These are phyloP conservation scores for Dendrobium chrysotoxum DNA, from an alignment of 106 monocot genomes.

Conservation along the genomic window DNA sequence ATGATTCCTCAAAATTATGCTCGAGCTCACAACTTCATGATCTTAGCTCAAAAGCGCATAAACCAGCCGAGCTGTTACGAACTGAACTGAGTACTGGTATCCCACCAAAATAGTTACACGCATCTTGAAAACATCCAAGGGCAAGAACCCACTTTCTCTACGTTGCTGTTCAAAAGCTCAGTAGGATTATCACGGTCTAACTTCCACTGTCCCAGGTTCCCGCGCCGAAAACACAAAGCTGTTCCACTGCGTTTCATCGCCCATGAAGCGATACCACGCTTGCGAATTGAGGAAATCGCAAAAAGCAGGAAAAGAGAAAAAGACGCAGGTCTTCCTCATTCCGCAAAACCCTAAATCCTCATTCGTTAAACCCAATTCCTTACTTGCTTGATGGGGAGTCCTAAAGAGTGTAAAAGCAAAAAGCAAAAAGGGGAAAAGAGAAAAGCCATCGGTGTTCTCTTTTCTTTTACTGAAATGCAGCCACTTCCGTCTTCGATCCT, in stretches of 20 bases:
- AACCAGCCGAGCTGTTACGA: no score
- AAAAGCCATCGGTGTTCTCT: slow-evolving; percentile 4
- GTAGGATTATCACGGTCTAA: no score
- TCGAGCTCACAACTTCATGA: no score
- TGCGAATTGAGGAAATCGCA: background rate
- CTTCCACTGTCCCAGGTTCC: background rate
- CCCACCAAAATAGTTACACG: no score
- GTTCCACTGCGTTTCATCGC: background rate
- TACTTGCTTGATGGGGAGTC: slow-evolving; percentile 6
- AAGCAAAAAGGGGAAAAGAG: slow-evolving; percentile 5
- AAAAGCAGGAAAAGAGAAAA: background rate
- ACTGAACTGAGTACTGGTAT: no score
- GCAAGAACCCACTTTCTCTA: no score
- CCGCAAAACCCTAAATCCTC: background rate
- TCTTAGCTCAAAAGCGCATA: no score
- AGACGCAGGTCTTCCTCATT: background rate
- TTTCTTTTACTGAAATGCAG: slow-evolving; percentile 2
- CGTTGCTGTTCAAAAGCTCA: no score
- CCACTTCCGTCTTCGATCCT: background rate
- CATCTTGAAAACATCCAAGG: no score
- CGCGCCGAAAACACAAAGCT: background rate
- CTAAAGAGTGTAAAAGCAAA: slow-evolving; percentile 7
- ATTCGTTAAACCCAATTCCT: slow-evolving; percentile 8
- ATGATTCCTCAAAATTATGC: no score
- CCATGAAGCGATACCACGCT: background rate